phyloP scores from a whole-genome alignment of 495 filamentous ascomycete species.

The Parachaetomium inaequale region DNA sequence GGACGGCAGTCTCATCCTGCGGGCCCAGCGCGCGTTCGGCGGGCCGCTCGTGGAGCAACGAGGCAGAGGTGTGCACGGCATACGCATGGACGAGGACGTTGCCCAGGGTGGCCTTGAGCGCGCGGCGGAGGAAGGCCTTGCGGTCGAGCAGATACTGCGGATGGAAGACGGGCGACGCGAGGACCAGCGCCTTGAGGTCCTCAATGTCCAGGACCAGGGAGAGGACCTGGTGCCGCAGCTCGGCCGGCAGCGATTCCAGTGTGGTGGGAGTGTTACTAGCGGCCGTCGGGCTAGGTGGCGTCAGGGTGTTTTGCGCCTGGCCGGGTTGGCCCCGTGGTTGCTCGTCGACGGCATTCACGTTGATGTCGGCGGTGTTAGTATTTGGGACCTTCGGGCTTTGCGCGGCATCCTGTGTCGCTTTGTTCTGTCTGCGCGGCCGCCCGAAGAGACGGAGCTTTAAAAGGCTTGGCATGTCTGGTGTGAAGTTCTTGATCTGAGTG shows the following conservation, averaged over 20 bases:
- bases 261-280: neutral
- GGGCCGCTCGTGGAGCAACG: neutral
- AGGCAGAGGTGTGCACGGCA: slow-evolving; percentile 10
- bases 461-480: neutral
- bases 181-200: slow-evolving; percentile 24
- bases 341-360: too few species aligned
- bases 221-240: slow-evolving; percentile 19
- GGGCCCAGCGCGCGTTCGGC: neutral
- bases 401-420: too few species aligned
- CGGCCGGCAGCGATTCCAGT: slow-evolving; percentile 12
- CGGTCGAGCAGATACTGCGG: slow-evolving; percentile 29
- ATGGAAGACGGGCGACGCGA: slow-evolving; percentile 31
- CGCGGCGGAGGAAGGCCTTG: slow-evolving; percentile 15
- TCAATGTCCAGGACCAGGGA: slow-evolving; percentile 16
- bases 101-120: slow-evolving; percentile 18
- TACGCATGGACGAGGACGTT: slow-evolving; percentile 21
- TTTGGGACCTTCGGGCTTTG: neutral
- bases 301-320: too few species aligned
- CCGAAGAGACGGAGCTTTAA: neutral
- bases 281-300: neutral
- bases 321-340: too few species aligned
- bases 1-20: too few species aligned
- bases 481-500: too few species aligned
- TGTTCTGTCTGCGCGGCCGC: neutral
- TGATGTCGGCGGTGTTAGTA: neutral